Conservation (phyloP, 2,329 filamentous ascomycete species). For the Colletotrichum tropicicola region DNA sequence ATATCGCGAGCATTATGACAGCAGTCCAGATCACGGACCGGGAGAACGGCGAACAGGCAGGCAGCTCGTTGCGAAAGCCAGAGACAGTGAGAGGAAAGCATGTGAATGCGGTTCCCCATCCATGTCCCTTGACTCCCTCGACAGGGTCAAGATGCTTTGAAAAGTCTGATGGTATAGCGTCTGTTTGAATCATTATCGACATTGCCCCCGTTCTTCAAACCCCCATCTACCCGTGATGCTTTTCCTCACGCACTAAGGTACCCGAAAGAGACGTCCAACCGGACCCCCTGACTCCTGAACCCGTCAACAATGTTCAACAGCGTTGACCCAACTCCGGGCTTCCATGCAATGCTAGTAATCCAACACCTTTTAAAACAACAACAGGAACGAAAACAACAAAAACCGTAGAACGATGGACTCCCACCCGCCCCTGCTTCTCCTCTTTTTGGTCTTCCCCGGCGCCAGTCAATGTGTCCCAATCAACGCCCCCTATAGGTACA, state of each 20-base stretch:
- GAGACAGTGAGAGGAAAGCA: background rate
- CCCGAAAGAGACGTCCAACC: too few relatives aligned
- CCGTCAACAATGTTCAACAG: background rate
- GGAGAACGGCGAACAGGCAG: background rate
- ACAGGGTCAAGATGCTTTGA: background rate
- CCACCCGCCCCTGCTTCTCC: background rate
- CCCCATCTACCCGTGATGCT: background rate
- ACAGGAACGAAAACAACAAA: background rate
- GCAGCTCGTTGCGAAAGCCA: too few relatives aligned
- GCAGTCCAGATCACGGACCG: background rate
- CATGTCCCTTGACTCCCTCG: background rate
- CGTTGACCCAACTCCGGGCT: background rate
- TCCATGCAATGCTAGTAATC: background rate
- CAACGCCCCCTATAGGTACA: background rate
- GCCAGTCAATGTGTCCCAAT: background rate
- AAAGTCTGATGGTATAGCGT: background rate
- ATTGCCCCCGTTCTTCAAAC: background rate
- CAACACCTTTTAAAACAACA: background rate
- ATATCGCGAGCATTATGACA: constrained; percentile 1
- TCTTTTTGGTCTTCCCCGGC: too few relatives aligned
- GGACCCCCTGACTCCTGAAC: background rate
- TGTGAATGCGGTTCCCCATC: background rate
- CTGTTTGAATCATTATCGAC: background rate
- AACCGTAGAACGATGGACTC: background rate
- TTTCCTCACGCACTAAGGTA: too few relatives aligned